Evolutionary conservation across 2,329 filamentous ascomycete species (phyloP).

Genomic region (Fusarium illudens): DNA sequence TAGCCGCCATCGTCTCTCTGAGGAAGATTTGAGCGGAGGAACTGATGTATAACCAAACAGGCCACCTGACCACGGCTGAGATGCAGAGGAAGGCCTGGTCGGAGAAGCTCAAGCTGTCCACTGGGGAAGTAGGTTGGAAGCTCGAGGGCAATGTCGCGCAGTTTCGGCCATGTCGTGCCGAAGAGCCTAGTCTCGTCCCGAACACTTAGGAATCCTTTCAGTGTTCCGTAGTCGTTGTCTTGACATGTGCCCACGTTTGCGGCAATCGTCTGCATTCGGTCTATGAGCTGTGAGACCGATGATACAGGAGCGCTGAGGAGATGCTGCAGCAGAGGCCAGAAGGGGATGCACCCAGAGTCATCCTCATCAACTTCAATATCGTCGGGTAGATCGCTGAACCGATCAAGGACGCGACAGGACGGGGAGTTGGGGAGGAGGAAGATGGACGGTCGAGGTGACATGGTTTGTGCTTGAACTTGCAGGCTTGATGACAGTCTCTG

Average conservation of each 20-base stretch:
- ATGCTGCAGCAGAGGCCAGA: conserved; percentile 41
- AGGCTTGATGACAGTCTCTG: background rate
- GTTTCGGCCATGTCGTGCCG: conserved; percentile 35
- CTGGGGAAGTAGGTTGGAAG: conserved; percentile 34
- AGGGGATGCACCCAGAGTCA: conserved; percentile 31
- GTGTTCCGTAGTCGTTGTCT: conserved; percentile 35
- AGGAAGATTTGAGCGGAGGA: conserved; percentile 39
- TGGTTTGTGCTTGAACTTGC: background rate
- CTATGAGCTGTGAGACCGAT: conserved; percentile 29
- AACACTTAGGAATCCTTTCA: conserved; percentile 7
- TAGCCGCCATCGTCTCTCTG: conserved; percentile 39
- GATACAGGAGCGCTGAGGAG: conserved; percentile 28
- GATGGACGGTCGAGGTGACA: conserved; percentile 14
- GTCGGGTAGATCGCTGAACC: conserved; percentile 43
- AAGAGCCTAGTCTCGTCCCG: conserved; percentile 1
- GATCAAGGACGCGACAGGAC: conserved; percentile 39
- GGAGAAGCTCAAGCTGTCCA: conserved; percentile 29
- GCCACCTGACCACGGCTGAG: conserved; percentile 40
- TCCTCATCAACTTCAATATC: conserved; percentile 32
- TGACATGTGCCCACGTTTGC: conserved; percentile 26
- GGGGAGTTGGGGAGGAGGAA: conserved; percentile 35
- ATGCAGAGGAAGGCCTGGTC: conserved; percentile 11
- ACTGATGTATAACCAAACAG: conserved; percentile 46
- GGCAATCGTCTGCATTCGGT: conserved; percentile 43
- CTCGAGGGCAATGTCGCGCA: conserved; percentile 33